phyloP scores from a whole-genome alignment of 441 rosid species.

The Pelargonium exstipulatum region DNA sequence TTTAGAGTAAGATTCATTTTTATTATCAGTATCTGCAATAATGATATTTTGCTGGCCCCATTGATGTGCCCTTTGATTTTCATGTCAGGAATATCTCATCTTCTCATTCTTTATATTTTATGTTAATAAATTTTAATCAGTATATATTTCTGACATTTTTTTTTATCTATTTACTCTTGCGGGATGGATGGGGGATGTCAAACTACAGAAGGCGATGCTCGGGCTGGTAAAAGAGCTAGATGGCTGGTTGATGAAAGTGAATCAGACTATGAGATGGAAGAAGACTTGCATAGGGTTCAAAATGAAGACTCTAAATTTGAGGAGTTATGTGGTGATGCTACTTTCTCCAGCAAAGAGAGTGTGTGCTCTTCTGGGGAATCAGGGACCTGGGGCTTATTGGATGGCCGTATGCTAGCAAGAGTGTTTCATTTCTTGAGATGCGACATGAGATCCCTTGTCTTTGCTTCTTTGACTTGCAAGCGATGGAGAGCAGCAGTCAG shows the following conservation, averaged over 20 bases:
- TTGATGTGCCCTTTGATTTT: too few relatives aligned
- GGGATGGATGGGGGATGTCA: conserved; percentile 22
- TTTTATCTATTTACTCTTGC: conserved; percentile 11
- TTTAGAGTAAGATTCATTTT: background rate
- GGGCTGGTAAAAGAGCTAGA: conserved; percentile 72
- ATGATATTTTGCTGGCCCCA: background rate
- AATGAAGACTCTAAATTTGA: conserved; percentile 63
- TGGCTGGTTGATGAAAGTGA: conserved; percentile 61
- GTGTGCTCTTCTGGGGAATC: conserved; percentile 34
- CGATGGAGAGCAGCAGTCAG: conserved; percentile 82
- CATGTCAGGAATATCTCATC: background rate
- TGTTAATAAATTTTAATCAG: background rate
- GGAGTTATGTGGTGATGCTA: conserved; percentile 63
- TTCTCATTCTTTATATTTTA: conserved; percentile 9
- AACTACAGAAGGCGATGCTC: conserved; percentile 58
- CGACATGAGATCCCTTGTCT: conserved; percentile 66
- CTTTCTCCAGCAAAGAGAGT: conserved; percentile 44
- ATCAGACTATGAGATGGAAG: conserved; percentile 55
- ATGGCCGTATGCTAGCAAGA: conserved; percentile 69
- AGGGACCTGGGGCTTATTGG: conserved; percentile 78
- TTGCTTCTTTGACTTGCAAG: conserved; percentile 86
- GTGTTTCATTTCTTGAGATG: conserved; percentile 81
- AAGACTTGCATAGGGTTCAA: conserved; percentile 37
- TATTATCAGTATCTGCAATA: background rate
- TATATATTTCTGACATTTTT: conserved; percentile 16